These are phyloP conservation scores for Lophiotrema nucula DNA, from an alignment of 495 filamentous ascomycete species.

Conservation along the genomic window DNA sequence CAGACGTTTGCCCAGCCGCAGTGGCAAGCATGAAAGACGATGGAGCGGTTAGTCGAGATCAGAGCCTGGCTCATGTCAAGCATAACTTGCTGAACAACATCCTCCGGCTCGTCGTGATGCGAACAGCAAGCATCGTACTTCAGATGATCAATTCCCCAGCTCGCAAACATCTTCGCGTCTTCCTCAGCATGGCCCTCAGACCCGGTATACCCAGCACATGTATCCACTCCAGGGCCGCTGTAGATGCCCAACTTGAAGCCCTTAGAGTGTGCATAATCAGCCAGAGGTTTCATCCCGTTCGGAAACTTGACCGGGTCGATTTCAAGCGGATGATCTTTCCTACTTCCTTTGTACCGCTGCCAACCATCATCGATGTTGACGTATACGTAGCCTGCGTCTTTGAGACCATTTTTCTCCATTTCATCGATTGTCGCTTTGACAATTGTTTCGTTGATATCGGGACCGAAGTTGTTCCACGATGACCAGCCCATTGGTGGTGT, in stretches of 20 bases:
- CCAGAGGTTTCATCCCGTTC: constrained; percentile 21
- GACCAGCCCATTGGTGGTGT: constrained; percentile 30
- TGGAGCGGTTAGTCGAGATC: constrained; percentile 18
- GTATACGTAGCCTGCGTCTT: constrained; percentile 25
- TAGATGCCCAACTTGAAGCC: constrained; percentile 31
- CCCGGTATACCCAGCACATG: constrained; percentile 25
- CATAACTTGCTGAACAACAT: constrained; percentile 25
- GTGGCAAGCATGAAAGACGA: constrained; percentile 27
- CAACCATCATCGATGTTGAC: constrained; percentile 27
- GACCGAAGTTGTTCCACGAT: constrained; percentile 27
- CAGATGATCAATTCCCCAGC: constrained; percentile 27
- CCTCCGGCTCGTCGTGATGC: constrained; percentile 16
- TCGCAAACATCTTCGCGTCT: constrained; percentile 27
- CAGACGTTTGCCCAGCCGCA: constrained; percentile 26
- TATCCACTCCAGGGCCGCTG: constrained; percentile 13
- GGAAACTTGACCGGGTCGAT: constrained; percentile 25
- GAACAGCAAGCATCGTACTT: constrained; percentile 30
- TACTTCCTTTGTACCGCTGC: constrained; percentile 25
- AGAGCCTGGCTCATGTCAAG: constrained; percentile 24
- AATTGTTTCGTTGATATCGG: constrained; percentile 26
- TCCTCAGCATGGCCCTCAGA: constrained; percentile 17
- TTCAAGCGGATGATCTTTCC: constrained; percentile 17
- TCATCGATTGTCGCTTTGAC: constrained; percentile 16
- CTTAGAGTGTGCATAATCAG: constrained; percentile 26
- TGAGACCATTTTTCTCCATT: constrained; percentile 15